A percentile compares a stretch with the other conserved stretches of the same genome.
Conservation (phyloP, 2,329 filamentous ascomycete species). For the Neonectria sp. region DNA sequence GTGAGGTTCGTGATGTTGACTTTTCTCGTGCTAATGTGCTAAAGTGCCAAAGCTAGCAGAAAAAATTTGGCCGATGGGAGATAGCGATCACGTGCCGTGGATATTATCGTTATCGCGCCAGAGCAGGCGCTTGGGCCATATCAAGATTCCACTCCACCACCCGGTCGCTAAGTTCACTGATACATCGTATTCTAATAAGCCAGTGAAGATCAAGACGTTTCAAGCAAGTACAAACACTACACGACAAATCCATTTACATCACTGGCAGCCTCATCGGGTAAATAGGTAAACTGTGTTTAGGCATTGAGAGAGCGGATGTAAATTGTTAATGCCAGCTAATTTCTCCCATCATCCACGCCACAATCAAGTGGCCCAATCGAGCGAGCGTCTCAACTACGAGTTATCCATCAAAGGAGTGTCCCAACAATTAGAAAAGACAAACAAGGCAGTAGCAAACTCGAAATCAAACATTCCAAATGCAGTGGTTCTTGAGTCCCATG, state of each 20-base stretch:
- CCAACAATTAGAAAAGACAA: slow-evolving; percentile 12
- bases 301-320: slow-evolving; percentile 13
- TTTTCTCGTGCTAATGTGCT: slow-evolving; percentile 24
- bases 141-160: background rate
- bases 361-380: background rate
- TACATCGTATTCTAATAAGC: background rate
- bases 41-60: slow-evolving; percentile 21
- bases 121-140: slow-evolving; percentile 3
- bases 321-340: slow-evolving; percentile 9
- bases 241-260: background rate
- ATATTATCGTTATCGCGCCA: slow-evolving; percentile 31
- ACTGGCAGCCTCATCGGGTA: background rate
- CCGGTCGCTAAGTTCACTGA: background rate
- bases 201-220: background rate
- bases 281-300: background rate
- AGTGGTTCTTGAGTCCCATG: slow-evolving; percentile 1
- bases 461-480: slow-evolving; percentile 4
- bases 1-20: slow-evolving; percentile 26
- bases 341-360: background rate
- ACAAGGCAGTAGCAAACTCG: background rate
- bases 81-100: slow-evolving; percentile 21
- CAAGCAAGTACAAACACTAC: background rate
- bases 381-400: background rate
- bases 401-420: slow-evolving; percentile 18
- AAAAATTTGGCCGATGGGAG: slow-evolving; percentile 30